Percentiles rank a stretch among this genome's conserved stretches.
Evolutionary conservation across 371 early-diverging fungal genomes (phyloP).

Genomic region (Mucor plumbeus): DNA sequence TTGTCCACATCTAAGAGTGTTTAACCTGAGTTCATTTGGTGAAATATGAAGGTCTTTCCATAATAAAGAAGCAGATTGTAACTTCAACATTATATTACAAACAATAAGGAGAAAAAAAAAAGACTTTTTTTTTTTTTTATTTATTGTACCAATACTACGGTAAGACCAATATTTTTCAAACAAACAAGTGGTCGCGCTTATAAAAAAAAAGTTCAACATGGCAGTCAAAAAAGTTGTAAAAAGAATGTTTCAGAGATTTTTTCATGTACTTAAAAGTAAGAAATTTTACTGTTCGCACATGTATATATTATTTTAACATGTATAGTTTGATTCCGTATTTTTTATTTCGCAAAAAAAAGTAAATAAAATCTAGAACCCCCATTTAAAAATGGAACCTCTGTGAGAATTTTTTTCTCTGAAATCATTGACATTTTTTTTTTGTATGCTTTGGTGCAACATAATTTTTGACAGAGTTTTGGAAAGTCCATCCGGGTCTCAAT

Average conservation of each 20-base stretch:
- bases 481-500: not conserved
- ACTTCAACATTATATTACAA: not conserved
- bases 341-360: too few relatives aligned
- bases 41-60: constrained; percentile 68
- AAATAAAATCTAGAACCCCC: too few relatives aligned
- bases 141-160: not conserved
- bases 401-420: not conserved
- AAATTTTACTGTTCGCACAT: too few relatives aligned
- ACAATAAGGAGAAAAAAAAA: too few relatives aligned
- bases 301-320: too few relatives aligned
- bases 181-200: not conserved
- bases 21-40: constrained; percentile 75
- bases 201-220: not conserved
- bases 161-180: not conserved
- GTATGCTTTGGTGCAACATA: not conserved
- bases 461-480: not conserved
- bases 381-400: not conserved
- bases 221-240: too few relatives aligned
- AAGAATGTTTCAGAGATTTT: too few relatives aligned
- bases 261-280: too few relatives aligned
- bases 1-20: constrained; percentile 88
- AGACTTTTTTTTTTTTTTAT: too few relatives aligned
- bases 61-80: constrained; percentile 15
- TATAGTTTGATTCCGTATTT: too few relatives aligned
- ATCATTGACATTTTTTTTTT: not conserved